phyloP scores from a whole-genome alignment of 2,329 filamentous ascomycete genomes.

The Pestalotiopsis sp. region DNA sequence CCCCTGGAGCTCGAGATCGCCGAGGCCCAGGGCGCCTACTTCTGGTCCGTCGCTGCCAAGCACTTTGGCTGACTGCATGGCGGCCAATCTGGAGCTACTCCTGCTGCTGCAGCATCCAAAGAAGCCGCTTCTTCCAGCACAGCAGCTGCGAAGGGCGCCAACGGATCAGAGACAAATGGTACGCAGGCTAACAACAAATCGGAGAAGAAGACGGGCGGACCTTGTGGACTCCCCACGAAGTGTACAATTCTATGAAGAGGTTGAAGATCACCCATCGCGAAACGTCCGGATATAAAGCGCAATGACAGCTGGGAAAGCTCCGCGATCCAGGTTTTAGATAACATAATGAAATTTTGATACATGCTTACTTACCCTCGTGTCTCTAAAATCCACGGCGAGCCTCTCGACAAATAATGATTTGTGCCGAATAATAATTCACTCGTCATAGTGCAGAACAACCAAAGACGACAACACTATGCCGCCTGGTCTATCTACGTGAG shows the following conservation, averaged over 20 bases:
- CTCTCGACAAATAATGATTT: no score
- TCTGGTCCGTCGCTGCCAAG: conserved; percentile 79
- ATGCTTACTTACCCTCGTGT: no score
- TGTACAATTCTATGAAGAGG: conserved; percentile 66
- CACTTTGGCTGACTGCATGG: conserved; percentile 79
- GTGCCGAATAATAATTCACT: no score
- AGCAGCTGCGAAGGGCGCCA: conserved; percentile 14
- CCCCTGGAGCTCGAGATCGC: conserved; percentile 79
- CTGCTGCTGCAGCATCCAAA: conserved; percentile 23
- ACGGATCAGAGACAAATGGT: conserved; percentile 23
- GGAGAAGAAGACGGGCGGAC: conserved; percentile 62
- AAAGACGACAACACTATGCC: no score
- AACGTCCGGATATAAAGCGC: neutral
- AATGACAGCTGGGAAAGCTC: neutral
- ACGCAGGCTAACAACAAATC: conserved; percentile 31
- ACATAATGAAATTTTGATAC: no score
- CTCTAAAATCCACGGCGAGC: no score
- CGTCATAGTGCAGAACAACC: no score
- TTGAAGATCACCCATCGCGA: neutral
- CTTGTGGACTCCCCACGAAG: conserved; percentile 77
- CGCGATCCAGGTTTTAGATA: no score
- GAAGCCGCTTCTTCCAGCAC: neutral
- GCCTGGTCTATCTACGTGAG: no score
- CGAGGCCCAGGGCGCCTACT: conserved; percentile 78
- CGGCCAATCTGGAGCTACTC: conserved; percentile 33